Conservation (phyloP, 305 asterid genomes). For the Coffea humblotiana region DNA sequence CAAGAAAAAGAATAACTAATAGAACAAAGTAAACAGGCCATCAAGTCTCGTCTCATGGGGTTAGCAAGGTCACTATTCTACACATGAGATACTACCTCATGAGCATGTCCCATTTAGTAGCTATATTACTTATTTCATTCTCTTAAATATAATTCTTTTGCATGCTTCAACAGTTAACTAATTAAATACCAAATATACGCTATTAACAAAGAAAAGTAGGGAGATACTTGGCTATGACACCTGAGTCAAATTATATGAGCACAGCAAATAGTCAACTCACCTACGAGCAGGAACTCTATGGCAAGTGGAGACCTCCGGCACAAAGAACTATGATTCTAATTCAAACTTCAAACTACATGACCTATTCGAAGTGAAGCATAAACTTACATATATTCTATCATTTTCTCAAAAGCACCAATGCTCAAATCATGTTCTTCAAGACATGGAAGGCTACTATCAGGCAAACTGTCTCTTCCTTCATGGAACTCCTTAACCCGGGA, state of each 20-base stretch:
- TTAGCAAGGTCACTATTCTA: too few relatives aligned
- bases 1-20: too few relatives aligned
- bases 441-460: constrained; percentile 57
- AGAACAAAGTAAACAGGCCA: too few relatives aligned
- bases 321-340: not conserved
- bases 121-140: not conserved
- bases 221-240: not conserved
- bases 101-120: too few relatives aligned
- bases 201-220: not conserved
- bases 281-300: not conserved
- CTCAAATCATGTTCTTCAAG: constrained; percentile 88
- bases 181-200: not conserved
- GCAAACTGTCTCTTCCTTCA: constrained; percentile 49
- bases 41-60: too few relatives aligned
- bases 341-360: not conserved
- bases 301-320: not conserved
- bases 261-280: not conserved
- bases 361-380: not conserved
- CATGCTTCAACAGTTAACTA: not conserved
- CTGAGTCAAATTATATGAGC: not conserved
- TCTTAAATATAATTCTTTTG: not conserved
- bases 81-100: too few relatives aligned
- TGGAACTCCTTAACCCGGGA: constrained; percentile 70
- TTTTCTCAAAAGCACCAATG: constrained; percentile 70
- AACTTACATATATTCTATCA: constrained; percentile 90